Conservation (phyloP, 345 rosid genomes). For the Citrus australasica region DNA sequence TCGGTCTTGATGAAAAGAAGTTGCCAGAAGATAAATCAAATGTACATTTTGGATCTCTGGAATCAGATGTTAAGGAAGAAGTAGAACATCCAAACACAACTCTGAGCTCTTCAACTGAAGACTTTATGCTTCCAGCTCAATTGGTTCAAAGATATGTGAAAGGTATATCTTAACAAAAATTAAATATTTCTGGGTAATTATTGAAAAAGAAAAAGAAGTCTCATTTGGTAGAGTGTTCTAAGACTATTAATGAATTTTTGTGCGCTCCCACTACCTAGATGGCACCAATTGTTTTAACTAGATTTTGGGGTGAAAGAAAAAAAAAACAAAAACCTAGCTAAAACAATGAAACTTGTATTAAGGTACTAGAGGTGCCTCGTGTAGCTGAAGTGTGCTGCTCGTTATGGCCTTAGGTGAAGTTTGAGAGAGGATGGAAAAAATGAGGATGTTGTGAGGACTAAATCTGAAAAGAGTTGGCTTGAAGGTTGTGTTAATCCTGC, state of each 20-base stretch:
- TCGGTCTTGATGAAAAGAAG: conserved; percentile 71
- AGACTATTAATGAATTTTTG: conserved; percentile 12
- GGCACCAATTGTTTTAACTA: too few relatives aligned
- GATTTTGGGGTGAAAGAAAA: too few relatives aligned
- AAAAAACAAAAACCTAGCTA: too few relatives aligned
- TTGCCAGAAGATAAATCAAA: conserved; percentile 25
- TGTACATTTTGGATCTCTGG: conserved; percentile 29
- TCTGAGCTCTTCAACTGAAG: conserved; percentile 41
- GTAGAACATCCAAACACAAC: conserved; percentile 33
- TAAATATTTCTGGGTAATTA: neutral
- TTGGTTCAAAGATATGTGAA: conserved; percentile 78
- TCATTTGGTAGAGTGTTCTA: neutral
- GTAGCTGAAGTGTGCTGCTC: too few relatives aligned
- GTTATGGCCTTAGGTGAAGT: too few relatives aligned
- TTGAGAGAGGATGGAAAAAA: too few relatives aligned
- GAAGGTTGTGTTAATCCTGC: too few relatives aligned
- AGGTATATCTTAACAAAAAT: conserved; percentile 38
- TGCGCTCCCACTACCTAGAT: too few relatives aligned
- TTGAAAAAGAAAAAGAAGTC: neutral
- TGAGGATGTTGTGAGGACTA: too few relatives aligned
- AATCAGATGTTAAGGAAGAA: conserved; percentile 45
- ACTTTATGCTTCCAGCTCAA: conserved; percentile 79
- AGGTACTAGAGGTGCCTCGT: too few relatives aligned
- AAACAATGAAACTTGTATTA: too few relatives aligned
- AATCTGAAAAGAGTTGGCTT: too few relatives aligned